Percentiles rank a stretch among this genome's conserved stretches.
Conservation (phyloP, 768 basidiomycete genomes). For the Phlegmacium glaucopus region DNA sequence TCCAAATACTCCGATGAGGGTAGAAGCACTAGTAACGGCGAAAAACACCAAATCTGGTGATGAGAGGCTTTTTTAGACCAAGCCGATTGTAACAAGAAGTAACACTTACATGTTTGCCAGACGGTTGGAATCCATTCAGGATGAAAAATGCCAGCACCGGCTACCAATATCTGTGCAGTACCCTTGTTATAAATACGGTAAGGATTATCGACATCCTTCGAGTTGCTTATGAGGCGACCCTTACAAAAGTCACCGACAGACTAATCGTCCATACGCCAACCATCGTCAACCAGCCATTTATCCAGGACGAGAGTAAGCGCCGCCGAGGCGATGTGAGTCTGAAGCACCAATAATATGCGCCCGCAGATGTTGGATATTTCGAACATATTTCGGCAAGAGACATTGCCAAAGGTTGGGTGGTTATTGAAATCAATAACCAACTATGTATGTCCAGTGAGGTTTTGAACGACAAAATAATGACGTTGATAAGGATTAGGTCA, state of each 20-base stretch:
- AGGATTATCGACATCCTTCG: too few species aligned
- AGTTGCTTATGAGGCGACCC: constrained; percentile 1
- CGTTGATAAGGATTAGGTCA: not conserved
- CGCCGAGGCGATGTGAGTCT: constrained; percentile 51
- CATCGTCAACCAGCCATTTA: constrained; percentile 66
- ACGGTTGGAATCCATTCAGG: constrained; percentile 55
- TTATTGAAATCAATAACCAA: constrained; percentile 47
- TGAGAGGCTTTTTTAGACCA: constrained; percentile 5
- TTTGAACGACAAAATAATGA: not conserved
- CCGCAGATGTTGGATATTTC: constrained; percentile 59
- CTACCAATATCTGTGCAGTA: constrained; percentile 56
- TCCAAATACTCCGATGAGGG: constrained; percentile 52
- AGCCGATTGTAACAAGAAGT: not conserved
- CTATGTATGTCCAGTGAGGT: constrained; percentile 20
- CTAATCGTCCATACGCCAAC: constrained; percentile 69
- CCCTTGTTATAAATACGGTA: constrained; percentile 31
- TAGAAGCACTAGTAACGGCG: constrained; percentile 44
- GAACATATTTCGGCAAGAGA: constrained; percentile 60
- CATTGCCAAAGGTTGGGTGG: constrained; percentile 45
- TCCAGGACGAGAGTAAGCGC: constrained; percentile 55
- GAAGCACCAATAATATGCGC: constrained; percentile 67
- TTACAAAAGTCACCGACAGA: constrained; percentile 62
- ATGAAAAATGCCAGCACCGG: constrained; percentile 54
- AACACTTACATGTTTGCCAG: constrained; percentile 56
- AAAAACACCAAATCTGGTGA: constrained; percentile 51